Conservation (phyloP, 2,329 filamentous ascomycete genomes). For the Trematosphaeria pertusa region DNA sequence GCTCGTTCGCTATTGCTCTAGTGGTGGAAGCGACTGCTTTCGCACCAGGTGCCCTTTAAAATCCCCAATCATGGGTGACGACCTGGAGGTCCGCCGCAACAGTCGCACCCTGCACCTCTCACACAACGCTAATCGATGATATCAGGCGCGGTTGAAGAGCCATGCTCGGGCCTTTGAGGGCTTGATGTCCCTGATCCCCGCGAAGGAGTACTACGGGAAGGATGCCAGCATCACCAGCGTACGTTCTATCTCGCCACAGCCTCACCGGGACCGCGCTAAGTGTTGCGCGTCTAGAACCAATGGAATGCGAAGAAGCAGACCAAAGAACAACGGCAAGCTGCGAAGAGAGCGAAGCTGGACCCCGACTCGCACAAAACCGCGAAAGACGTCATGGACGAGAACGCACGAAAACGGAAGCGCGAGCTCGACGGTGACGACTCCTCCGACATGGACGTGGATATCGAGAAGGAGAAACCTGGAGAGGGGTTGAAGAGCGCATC, state of each 20-base stretch:
- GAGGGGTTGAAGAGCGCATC: constrained; percentile 42
- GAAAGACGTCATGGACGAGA: constrained; percentile 92
- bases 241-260: constrained; percentile 52
- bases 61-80: constrained; percentile 44
- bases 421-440: constrained; percentile 63
- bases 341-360: constrained; percentile 85
- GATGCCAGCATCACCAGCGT: constrained; percentile 72
- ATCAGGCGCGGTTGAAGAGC: constrained; percentile 60
- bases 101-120: constrained; percentile 26
- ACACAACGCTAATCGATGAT: constrained; percentile 36
- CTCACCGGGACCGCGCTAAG: constrained; percentile 18
- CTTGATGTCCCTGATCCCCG: constrained; percentile 84
- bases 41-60: not conserved
- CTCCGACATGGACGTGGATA: constrained; percentile 43
- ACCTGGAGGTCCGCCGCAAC: constrained; percentile 48
- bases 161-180: constrained; percentile 83
- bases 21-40: not conserved
- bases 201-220: constrained; percentile 88
- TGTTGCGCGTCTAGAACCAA: constrained; percentile 70
- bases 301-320: constrained; percentile 96
- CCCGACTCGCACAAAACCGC: constrained; percentile 90
- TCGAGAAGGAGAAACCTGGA: constrained; percentile 47
- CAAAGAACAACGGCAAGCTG: constrained; percentile 71
- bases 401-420: constrained; percentile 73
- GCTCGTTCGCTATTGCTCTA: constrained; percentile 12